A percentile compares a stretch with the other conserved stretches of the same genome.
Evolutionary conservation across 2,329 filamentous ascomycete genomes (phyloP).

Genomic region (Thielaviopsis euricoi): DNA sequence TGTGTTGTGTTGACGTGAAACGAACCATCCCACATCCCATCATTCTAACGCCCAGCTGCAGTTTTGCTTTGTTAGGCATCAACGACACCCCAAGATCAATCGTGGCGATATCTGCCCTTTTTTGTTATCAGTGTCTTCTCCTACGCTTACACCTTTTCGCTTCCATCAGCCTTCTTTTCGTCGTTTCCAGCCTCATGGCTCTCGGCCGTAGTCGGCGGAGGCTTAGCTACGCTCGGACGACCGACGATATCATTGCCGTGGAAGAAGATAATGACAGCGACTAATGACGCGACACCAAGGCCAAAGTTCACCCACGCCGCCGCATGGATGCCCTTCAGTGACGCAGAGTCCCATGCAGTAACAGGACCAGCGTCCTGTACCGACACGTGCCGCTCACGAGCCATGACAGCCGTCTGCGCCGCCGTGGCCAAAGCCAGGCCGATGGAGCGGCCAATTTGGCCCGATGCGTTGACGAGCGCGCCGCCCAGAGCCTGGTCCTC

Average conservation of each 20-base stretch:
- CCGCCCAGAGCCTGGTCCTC: conserved; percentile 53
- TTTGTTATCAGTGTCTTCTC: too few relatives aligned
- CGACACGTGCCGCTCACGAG: conserved; percentile 25
- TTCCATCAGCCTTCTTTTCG: background rate
- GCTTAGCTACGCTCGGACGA: background rate
- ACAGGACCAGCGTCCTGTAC: conserved; percentile 29
- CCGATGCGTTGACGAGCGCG: conserved; percentile 49
- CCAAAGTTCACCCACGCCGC: conserved; percentile 37
- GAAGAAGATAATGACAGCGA: conserved; percentile 30
- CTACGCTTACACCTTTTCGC: too few relatives aligned
- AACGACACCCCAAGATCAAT: too few relatives aligned
- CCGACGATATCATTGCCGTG: conserved; percentile 36
- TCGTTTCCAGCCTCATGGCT: background rate
- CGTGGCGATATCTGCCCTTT: too few relatives aligned
- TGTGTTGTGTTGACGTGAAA: too few relatives aligned
- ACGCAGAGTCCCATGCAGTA: conserved; percentile 26
- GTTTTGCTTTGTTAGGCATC: too few relatives aligned
- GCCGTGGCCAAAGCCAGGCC: conserved; percentile 48
- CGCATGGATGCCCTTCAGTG: conserved; percentile 31
- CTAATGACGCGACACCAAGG: conserved; percentile 26
- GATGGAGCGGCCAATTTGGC: conserved; percentile 49
- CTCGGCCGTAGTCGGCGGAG: background rate
- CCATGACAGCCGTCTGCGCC: conserved; percentile 46
- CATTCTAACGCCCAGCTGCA: too few relatives aligned
- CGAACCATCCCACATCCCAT: too few relatives aligned